Evolutionary conservation across 345 rosid species (phyloP), one percentile per base, ranked within the genome.

Genomic region (Corchorus olitorius): DNA sequence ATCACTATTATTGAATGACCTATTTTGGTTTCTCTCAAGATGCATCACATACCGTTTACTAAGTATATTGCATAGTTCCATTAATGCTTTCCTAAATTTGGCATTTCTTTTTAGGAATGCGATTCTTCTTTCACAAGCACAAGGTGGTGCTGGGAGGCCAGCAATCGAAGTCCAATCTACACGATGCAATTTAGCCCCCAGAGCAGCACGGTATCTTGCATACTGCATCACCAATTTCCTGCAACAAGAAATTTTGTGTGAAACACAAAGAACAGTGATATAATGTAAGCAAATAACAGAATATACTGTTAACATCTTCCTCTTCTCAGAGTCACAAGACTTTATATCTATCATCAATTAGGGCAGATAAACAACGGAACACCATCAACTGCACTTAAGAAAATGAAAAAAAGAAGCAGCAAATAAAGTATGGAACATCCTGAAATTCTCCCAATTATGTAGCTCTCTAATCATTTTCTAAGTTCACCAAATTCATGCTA

Each of bases 181-280:
- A 63, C 97, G 94, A 72, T 89, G 92, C 83, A 88, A 81, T 81
- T 90, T 95, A 56, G 93, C 84, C 81, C 99, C 99, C 75, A 85
- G 91, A 76, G 80, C 81, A 64, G 91, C 92, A 39, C 98, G 93
- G 72, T 89, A 83, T 82, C 88, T 89, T 45, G 81, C 88, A 81
- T 95, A 95, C 65, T 85, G 90, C 58, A 83, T 91, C 83, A 95
- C 81, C 79, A 95, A 75, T 81, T 89, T 88, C 93, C 99, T 95
- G 94, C 77, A 72, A 48, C 63, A 71, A 88, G 1, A 65, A 55
- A 84, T 19, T 76, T 34, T 79, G 60, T 12, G 78, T 78, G 56
- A 82, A 79, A 66, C 37, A 41, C 13, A 72, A 62, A 27, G 27
- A 27, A 52, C 17, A 6, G 22, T 12, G 45, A 43, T 1, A 68